Conservation (phyloP, 495 filamentous ascomycete species). For the Durotheca rogersii region DNA sequence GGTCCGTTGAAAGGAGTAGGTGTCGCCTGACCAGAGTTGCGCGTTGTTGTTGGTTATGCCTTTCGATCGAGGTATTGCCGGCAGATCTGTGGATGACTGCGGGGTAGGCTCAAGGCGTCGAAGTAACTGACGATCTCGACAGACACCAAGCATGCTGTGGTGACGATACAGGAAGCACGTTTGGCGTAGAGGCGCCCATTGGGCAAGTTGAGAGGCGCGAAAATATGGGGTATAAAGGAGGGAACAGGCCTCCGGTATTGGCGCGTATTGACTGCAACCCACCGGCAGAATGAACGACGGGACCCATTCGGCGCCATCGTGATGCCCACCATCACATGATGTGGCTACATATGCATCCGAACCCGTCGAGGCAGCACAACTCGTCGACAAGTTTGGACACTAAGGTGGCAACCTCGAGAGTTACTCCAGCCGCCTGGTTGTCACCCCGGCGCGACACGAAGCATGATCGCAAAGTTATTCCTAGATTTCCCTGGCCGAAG, state of each 20-base stretch:
- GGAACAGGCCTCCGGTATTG: conserved; percentile 10
- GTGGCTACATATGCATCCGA: background rate
- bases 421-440: background rate
- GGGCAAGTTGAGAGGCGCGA: conserved; percentile 3
- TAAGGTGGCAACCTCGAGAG: background rate
- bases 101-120: conserved; percentile 17
- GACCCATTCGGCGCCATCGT: conserved; percentile 7
- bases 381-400: background rate
- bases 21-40: conserved; percentile 22
- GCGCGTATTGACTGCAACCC: conserved; percentile 7
- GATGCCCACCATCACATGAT: conserved; percentile 10
- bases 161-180: conserved; percentile 2
- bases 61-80: conserved; percentile 22
- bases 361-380: conserved; percentile 4
- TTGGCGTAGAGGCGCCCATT: conserved; percentile 2
- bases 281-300: conserved; percentile 7
- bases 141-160: conserved; percentile 8
- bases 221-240: conserved; percentile 12
- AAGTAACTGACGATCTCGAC: conserved; percentile 21
- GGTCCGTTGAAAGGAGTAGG: conserved; percentile 6
- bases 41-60: conserved; percentile 18
- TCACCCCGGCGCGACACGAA: conserved; percentile 39
- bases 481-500: conserved; percentile 68
- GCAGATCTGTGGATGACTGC: conserved; percentile 18
- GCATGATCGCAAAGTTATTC: conserved; percentile 86